Conservation (phyloP, 1,284 basidiomycete species). For the Flammula alnicola region DNA sequence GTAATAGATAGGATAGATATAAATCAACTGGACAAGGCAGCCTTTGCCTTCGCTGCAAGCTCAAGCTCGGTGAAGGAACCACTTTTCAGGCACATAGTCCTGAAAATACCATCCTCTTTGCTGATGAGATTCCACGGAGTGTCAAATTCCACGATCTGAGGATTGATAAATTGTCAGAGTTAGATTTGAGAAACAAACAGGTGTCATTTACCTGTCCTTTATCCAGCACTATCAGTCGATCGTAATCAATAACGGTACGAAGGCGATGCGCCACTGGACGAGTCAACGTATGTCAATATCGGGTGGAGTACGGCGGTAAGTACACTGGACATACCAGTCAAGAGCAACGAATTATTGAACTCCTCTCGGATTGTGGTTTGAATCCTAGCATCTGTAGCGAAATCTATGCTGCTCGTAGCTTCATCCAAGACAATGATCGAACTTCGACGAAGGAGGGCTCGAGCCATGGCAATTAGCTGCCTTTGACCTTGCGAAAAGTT, state of each 20-base stretch:
- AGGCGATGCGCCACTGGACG: conserved; percentile 68
- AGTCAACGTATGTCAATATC: conserved; percentile 1
- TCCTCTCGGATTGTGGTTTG: conserved; percentile 82
- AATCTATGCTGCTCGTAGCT: conserved; percentile 79
- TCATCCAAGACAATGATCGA: conserved; percentile 86
- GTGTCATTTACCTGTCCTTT: conserved; percentile 73
- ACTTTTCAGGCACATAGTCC: conserved; percentile 82
- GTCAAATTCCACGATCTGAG: conserved; percentile 77
- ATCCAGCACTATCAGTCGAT: conserved; percentile 81
- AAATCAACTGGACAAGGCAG: conserved; percentile 17
- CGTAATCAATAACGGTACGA: conserved; percentile 78
- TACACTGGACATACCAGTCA: conserved; percentile 50
- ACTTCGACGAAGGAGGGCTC: conserved; percentile 76
- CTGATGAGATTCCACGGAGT: conserved; percentile 79
- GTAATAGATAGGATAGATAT: too few species aligned
- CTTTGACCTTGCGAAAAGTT: conserved; percentile 88
- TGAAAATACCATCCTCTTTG: conserved; percentile 76
- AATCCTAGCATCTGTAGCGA: conserved; percentile 78
- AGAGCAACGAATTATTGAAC: conserved; percentile 64
- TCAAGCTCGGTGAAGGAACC: conserved; percentile 77
- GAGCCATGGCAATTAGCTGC: conserved; percentile 82
- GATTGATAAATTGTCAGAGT: too few species aligned
- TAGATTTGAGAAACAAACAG: background rate
- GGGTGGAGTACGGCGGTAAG: background rate
- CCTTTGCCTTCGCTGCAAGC: conserved; percentile 57